phyloP scores from a whole-genome alignment of 139 green algal genomes.

The Chlamydomonas incerta region DNA sequence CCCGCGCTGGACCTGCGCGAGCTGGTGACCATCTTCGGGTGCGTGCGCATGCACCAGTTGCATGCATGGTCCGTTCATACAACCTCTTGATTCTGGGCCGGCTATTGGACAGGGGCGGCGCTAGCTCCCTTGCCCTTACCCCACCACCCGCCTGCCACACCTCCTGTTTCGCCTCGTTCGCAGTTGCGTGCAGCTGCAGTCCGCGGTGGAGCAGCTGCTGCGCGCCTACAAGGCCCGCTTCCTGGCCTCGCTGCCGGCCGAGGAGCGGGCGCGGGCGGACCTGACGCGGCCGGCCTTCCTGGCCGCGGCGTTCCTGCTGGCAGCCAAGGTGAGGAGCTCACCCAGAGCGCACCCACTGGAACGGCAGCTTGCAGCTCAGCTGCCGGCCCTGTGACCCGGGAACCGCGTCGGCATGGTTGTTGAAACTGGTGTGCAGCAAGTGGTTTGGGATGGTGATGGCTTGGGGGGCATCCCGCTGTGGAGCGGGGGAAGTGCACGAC shows the following conservation, averaged over 20 bases:
- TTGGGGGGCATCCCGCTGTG: too few relatives aligned
- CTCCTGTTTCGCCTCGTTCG: neutral
- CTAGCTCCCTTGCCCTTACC: neutral
- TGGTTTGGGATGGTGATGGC: too few relatives aligned
- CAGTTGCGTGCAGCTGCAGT: slow-evolving; percentile 21
- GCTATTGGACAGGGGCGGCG: too few relatives aligned
- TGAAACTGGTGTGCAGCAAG: too few relatives aligned
- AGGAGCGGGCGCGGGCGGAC: neutral
- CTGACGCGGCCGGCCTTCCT: slow-evolving; percentile 16
- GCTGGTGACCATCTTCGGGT: slow-evolving; percentile 41
- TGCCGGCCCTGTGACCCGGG: too few relatives aligned
- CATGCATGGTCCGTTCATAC: too few relatives aligned
- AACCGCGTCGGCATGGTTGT: too few relatives aligned
- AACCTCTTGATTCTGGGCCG: too few relatives aligned
- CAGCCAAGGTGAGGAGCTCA: neutral
- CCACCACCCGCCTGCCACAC: neutral
- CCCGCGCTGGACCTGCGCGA: slow-evolving; percentile 22
- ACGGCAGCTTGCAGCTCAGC: too few relatives aligned
- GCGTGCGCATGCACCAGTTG: neutral
- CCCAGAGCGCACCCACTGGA: too few relatives aligned
- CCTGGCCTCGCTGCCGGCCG: neutral
- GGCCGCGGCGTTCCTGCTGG: slow-evolving; percentile 4
- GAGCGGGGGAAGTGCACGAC: too few relatives aligned
- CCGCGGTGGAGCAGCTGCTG: slow-evolving; percentile 20
- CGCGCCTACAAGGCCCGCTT: neutral